Evolutionary conservation across 2,329 filamentous ascomycete genomes (phyloP).

Genomic region (Paecilomyces variotii): DNA sequence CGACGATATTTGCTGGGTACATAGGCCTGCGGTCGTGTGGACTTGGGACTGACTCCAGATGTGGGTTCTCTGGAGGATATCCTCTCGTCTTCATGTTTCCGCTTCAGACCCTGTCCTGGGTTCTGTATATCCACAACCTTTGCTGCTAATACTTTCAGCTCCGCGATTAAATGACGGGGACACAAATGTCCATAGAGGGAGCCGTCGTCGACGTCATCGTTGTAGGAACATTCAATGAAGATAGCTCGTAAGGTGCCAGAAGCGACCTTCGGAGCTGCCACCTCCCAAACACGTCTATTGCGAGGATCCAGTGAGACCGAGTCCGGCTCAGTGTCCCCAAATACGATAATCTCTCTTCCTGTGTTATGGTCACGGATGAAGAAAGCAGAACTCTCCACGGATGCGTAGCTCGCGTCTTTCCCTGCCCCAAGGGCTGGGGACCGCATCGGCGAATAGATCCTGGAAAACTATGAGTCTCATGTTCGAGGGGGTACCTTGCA

Average conservation of each 20-base stretch:
- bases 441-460: conserved; percentile 22
- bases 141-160: conserved; percentile 63
- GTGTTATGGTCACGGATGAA: conserved; percentile 73
- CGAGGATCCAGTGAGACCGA: conserved; percentile 72
- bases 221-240: conserved; percentile 94
- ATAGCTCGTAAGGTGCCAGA: conserved; percentile 66
- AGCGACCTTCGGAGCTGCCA: conserved; percentile 78
- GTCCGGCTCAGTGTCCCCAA: conserved; percentile 93
- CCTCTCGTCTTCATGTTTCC: conserved; percentile 27
- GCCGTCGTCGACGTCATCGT: conserved; percentile 67
- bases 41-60: conserved; percentile 17
- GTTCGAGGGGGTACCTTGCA: not conserved
- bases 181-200: conserved; percentile 83
- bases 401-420: conserved; percentile 17
- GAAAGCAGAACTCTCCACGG: conserved; percentile 74
- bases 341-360: conserved; percentile 75
- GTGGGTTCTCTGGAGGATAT: conserved; percentile 3
- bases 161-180: conserved; percentile 71
- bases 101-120: conserved; percentile 29
- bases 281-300: conserved; percentile 75
- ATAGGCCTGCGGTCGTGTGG: conserved; percentile 10
- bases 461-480: conserved; percentile 5
- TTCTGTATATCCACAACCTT: conserved; percentile 55
- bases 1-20: conserved; percentile 2
- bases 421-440: conserved; percentile 16